A percentile compares a stretch with the other conserved stretches of the same genome.
phyloP scores from a whole-genome alignment of 225 moss, liverwort and hornwort genomes.

The Asterella californica region DNA sequence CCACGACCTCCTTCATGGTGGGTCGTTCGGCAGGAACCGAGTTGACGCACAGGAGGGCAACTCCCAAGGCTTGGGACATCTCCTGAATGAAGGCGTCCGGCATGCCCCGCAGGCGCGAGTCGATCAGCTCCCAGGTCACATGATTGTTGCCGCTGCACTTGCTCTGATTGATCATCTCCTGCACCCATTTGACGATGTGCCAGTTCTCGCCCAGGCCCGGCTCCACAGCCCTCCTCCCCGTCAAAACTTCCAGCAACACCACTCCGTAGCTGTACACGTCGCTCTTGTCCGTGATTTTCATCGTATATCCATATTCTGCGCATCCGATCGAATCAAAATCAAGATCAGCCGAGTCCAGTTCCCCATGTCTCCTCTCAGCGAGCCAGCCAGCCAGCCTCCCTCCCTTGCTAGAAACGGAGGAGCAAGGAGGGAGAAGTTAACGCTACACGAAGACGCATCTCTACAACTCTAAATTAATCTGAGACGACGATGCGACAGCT shows the following conservation, averaged over 20 bases:
- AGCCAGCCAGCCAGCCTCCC: too few species aligned
- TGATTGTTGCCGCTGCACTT: conserved; percentile 33
- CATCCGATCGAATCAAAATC: too few species aligned
- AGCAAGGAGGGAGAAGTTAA: too few species aligned
- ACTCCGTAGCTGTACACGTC: conserved; percentile 56
- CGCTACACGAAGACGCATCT: too few species aligned
- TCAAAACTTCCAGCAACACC: conserved; percentile 49
- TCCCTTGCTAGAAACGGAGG: too few species aligned
- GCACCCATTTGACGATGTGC: conserved; percentile 62
- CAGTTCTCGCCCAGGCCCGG: conserved; percentile 48
- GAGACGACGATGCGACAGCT: too few species aligned
- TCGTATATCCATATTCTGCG: conserved; percentile 42
- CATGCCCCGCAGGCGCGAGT: conserved; percentile 42
- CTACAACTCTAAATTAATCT: too few species aligned
- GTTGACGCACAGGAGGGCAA: conserved; percentile 50
- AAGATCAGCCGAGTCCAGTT: too few species aligned
- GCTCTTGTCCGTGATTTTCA: conserved; percentile 53
- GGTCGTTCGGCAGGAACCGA: conserved; percentile 49
- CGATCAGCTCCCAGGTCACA: conserved; percentile 43
- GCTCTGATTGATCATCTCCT: conserved; percentile 37
- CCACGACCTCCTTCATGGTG: conserved; percentile 58
- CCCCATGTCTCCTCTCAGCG: too few species aligned
- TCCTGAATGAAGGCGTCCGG: conserved; percentile 49
- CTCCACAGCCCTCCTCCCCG: conserved; percentile 50
- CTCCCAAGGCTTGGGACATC: conserved; percentile 54